These are phyloP conservation scores for Neocallimastix lanati DNA, from an alignment of 192 early-diverging fungal species.

Conservation along the genomic window DNA sequence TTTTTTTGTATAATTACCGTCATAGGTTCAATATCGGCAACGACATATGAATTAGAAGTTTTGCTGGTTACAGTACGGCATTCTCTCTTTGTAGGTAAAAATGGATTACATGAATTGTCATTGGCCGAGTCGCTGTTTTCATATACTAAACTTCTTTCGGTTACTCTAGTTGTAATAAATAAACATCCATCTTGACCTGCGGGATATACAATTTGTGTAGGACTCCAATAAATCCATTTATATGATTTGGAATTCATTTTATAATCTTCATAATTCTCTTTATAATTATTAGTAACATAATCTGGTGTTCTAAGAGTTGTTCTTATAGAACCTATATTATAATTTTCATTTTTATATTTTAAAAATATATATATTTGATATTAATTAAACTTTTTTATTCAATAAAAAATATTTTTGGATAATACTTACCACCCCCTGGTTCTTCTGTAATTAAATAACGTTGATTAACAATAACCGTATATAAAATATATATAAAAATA, in stretches of 20 bases:
- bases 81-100: background rate
- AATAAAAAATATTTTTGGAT: too few relatives aligned
- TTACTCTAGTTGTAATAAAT: background rate
- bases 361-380: too few relatives aligned
- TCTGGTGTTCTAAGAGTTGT: too few relatives aligned
- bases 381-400: too few relatives aligned
- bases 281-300: too few relatives aligned
- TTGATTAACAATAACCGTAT: background rate
- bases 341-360: too few relatives aligned
- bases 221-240: too few relatives aligned
- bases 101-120: background rate
- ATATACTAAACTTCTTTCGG: background rate
- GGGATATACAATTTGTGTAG: too few relatives aligned
- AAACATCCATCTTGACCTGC: background rate
- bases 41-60: background rate
- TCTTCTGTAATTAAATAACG: background rate
- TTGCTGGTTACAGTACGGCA: background rate
- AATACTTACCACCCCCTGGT: background rate
- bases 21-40: background rate
- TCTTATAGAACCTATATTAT: too few relatives aligned
- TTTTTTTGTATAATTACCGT: background rate
- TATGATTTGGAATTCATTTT: too few relatives aligned
- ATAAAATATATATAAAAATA: background rate
- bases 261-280: too few relatives aligned
- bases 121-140: background rate